Percentiles rank a stretch among this genome's conserved stretches.
These are phyloP conservation scores for Wickerhamomyces ciferrii DNA, from an alignment of 805 yeast species.

Conservation along the genomic window DNA sequence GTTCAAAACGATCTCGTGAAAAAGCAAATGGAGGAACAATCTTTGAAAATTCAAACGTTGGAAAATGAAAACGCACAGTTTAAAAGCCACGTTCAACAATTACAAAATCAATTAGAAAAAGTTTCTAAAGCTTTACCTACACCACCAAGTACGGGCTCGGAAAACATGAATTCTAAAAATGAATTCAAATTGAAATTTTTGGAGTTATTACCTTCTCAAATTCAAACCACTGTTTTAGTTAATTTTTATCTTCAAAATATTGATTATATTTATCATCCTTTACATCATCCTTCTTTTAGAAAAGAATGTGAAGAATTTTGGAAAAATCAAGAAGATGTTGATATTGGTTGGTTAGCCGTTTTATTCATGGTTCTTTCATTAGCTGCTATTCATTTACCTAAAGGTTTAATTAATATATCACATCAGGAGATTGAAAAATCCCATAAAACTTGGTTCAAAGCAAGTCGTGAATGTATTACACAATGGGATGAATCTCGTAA, in stretches of 20 bases:
- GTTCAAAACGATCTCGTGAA: slow-evolving; percentile 5
- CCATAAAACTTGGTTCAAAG: slow-evolving; percentile 22
- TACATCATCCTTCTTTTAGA: slow-evolving; percentile 23
- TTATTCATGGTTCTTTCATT: slow-evolving; percentile 19
- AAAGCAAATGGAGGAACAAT: slow-evolving; percentile 12
- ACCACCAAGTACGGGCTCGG: background rate
- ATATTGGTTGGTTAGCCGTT: slow-evolving; percentile 20
- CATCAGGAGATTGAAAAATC: slow-evolving; percentile 18
- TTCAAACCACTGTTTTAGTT: slow-evolving; percentile 18
- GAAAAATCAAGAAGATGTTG: slow-evolving; percentile 14
- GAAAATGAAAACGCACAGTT: slow-evolving; percentile 11
- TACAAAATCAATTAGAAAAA: slow-evolving; percentile 8
- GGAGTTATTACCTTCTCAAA: slow-evolving; percentile 17
- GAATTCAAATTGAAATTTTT: slow-evolving; percentile 14
- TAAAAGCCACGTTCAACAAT: slow-evolving; percentile 3
- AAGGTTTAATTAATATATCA: slow-evolving; percentile 20
- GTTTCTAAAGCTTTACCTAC: background rate
- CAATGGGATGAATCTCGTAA: slow-evolving; percentile 13
- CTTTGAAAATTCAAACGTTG: slow-evolving; percentile 9
- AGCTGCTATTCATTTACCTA: slow-evolving; percentile 23
- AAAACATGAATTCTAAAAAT: slow-evolving; percentile 2
- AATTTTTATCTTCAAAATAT: slow-evolving; percentile 22
- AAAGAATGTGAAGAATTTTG: slow-evolving; percentile 13
- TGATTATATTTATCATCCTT: slow-evolving; percentile 25
- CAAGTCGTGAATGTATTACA: slow-evolving; percentile 18